Conservation (phyloP, 2,329 filamentous ascomycete genomes). For the Monascus ruber region DNA sequence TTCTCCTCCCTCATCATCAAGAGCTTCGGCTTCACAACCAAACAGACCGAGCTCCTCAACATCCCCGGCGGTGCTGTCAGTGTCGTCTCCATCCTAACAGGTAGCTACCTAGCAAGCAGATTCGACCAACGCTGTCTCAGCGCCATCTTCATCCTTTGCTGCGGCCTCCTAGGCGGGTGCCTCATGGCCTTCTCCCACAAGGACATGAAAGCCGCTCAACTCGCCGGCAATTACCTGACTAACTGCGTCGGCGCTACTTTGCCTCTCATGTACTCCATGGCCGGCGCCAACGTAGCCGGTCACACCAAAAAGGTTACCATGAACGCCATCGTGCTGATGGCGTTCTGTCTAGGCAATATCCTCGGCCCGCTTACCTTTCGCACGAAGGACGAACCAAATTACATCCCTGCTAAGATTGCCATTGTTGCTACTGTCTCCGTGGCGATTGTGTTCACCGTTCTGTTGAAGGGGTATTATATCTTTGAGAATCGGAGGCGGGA, state of each 20-base stretch:
- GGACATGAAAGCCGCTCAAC: no score
- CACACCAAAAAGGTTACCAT: slow-evolving; percentile 42
- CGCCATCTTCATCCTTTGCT: no score
- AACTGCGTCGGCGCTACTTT: no score
- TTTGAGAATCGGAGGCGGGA: no score
- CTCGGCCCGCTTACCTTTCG: slow-evolving; percentile 36
- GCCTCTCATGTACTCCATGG: no score
- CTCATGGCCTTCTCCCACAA: no score
- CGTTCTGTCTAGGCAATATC: slow-evolving; percentile 35
- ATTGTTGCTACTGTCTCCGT: slow-evolving; percentile 18
- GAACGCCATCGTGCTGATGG: slow-evolving; percentile 35
- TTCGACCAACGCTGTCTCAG: no score
- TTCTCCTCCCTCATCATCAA: slow-evolving; percentile 33
- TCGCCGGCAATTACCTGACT: no score
- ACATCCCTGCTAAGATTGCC: slow-evolving; percentile 28
- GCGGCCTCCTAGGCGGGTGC: no score
- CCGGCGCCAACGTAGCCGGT: slow-evolving; percentile 30
- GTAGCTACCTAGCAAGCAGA: no score
- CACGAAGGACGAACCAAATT: slow-evolving; percentile 30
- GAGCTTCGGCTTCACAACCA: slow-evolving; percentile 33
- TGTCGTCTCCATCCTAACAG: slow-evolving; percentile 24
- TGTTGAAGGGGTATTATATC: no score
- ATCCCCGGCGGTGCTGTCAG: slow-evolving; percentile 32
- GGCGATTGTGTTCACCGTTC: no score
- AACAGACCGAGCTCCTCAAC: slow-evolving; percentile 32